A percentile compares a stretch with the other conserved stretches of the same genome.
phyloP scores from a whole-genome alignment of 2,329 filamentous ascomycete species.

The Clonostachys rhizophaga region DNA sequence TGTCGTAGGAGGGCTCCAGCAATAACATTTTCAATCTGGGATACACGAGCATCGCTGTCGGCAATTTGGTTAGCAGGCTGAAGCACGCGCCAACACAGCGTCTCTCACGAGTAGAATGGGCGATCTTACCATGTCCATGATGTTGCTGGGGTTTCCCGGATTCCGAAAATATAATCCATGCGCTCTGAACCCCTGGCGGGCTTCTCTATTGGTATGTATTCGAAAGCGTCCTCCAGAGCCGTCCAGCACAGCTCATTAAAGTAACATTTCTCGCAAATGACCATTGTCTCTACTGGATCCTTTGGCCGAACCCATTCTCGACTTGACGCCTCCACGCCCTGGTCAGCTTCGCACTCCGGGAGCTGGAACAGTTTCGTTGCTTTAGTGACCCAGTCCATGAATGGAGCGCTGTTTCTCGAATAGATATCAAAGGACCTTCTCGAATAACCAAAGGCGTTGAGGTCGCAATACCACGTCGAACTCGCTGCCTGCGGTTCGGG shows the following conservation, averaged over 20 bases:
- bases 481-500: slow-evolving; percentile 11
- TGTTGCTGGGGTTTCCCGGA: slow-evolving; percentile 10
- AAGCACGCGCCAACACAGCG: too few species aligned
- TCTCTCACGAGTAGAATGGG: too few species aligned
- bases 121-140: slow-evolving; percentile 11
- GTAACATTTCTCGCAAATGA: slow-evolving; percentile 25
- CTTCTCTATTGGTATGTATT: slow-evolving; percentile 5
- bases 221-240: slow-evolving; percentile 17
- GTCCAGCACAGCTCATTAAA: slow-evolving; percentile 23
- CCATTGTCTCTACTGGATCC: slow-evolving; percentile 13
- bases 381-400: slow-evolving; percentile 17
- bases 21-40: slow-evolving; percentile 15
- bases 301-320: slow-evolving; percentile 17
- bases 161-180: slow-evolving; percentile 7
- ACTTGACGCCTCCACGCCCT: slow-evolving; percentile 8
- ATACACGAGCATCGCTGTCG: slow-evolving; percentile 7
- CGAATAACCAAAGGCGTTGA: slow-evolving; percentile 15
- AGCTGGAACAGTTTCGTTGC: slow-evolving; percentile 12
- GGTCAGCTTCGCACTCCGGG: slow-evolving; percentile 19
- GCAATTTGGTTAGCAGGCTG: background rate
- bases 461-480: slow-evolving; percentile 25
- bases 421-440: slow-evolving; percentile 8
- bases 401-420: slow-evolving; percentile 5
- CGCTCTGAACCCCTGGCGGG: background rate
- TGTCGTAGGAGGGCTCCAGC: slow-evolving; percentile 13